Base-by-base conservation (phyloP, 306 rosid species). In the Albizia julibrissin region DNA sequence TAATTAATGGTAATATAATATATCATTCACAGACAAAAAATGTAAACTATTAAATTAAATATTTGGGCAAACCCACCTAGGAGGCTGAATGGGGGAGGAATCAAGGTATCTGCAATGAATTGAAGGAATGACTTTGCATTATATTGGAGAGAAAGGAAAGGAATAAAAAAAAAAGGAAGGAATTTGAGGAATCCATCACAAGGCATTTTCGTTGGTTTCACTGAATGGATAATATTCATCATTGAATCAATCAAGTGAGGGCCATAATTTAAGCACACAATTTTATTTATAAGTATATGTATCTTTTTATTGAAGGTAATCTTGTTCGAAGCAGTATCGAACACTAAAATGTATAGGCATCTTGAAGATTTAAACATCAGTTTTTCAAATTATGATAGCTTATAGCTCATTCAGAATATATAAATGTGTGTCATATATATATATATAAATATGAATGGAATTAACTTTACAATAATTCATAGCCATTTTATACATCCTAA, bases 251-350 rank as follows among this genome's bases (percentile, higher is more conserved):
- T 13, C 52, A 46, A 46, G 52, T 4, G 0, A 13, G 16, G 56
- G n/a, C 8, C 21, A 49, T 16, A 49, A 47, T 47, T 47, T 6
- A 49, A 1, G 19, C 56, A 49, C 6, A 13, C 1, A 16, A 49
- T 10, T 44, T 47, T 37, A 37, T 37, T 37, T 37, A 37, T 37
- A 6, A 6, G 40, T 6, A 37, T 37, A 37, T 0, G 8, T 5
- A 37, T 37, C 0, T 37, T 37, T 1, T 1, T 37, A 37, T 1
- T 37, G 1, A 6, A 1, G 1, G 0, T 37, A 37, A 37, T 37
- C 8, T 6, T 37, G 6, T 37, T 37, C 6, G 0, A 37, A 37
- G 40, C 1, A 0, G 0, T 37, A 1, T 37, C 0, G 1, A 0
- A 34, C 1, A 34, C 1, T 5, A 37, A 37, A 37, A 37, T 37